These are phyloP conservation scores for Phaeosphaeria sp. DNA, from an alignment of 2,329 filamentous ascomycete species.

Conservation along the genomic window DNA sequence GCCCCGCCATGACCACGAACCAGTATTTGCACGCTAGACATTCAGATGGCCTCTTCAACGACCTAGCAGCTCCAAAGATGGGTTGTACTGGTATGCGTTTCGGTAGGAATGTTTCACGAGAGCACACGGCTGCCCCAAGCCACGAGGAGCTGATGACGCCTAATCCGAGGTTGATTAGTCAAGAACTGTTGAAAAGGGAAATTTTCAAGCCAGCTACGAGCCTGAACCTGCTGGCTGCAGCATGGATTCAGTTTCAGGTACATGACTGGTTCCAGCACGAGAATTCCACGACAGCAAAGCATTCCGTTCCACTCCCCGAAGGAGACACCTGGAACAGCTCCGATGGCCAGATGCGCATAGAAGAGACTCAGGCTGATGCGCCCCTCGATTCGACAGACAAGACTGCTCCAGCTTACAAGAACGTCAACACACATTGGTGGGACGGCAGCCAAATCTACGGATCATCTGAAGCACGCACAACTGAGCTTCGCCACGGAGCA, in stretches of 20 bases:
- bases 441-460: conserved; percentile 58
- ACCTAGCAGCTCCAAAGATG: conserved; percentile 52
- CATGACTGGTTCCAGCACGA: conserved; percentile 23
- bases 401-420: conserved; percentile 51
- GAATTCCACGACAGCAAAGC: conserved; percentile 35
- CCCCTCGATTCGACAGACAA: conserved; percentile 47
- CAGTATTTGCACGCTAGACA: conserved; percentile 48
- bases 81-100: conserved; percentile 56
- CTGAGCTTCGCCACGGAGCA: conserved; percentile 41
- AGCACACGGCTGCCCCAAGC: conserved; percentile 47
- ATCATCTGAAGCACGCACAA: conserved; percentile 48
- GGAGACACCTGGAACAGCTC: conserved; percentile 44
- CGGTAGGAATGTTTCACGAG: conserved; percentile 53
- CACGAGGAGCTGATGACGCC: conserved; percentile 53
- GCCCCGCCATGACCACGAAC: conserved; percentile 37
- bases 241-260: conserved; percentile 57
- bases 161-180: conserved; percentile 54
- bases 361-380: conserved; percentile 45
- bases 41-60: conserved; percentile 56
- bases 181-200: conserved; percentile 52
- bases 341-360: conserved; percentile 46
- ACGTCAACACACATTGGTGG: conserved; percentile 56
- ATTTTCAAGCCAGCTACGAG: conserved; percentile 55
- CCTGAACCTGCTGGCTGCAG: conserved; percentile 56
- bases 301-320: conserved; percentile 44